Conservation (phyloP, 2,329 filamentous ascomycete genomes). For the Colletotrichum tropicale region DNA sequence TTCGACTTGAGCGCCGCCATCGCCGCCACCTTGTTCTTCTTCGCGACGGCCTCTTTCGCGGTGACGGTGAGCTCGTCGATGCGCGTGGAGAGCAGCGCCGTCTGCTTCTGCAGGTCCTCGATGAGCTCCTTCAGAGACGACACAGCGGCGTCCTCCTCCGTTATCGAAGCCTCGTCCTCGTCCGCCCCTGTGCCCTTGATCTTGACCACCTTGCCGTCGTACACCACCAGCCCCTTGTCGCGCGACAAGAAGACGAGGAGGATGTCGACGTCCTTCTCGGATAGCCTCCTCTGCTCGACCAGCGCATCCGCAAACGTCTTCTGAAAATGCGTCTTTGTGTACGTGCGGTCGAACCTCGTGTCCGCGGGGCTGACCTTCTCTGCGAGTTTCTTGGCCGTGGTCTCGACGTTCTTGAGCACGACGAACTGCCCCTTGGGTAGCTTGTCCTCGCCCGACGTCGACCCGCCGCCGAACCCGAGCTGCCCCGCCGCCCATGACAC, state of each 20-base stretch:
- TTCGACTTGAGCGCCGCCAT: slow-evolving; percentile 81
- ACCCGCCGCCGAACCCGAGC: slow-evolving; percentile 63
- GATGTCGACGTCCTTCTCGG: slow-evolving; percentile 69
- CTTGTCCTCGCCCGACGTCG: slow-evolving; percentile 51
- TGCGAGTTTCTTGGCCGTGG: slow-evolving; percentile 59
- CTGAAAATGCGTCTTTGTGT: slow-evolving; percentile 69
- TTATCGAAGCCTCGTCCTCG: slow-evolving; percentile 58
- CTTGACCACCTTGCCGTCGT: slow-evolving; percentile 74
- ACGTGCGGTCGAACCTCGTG: slow-evolving; percentile 68
- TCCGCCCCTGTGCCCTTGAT: slow-evolving; percentile 60
- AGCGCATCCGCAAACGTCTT: slow-evolving; percentile 60
- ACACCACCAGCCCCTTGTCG: slow-evolving; percentile 64
- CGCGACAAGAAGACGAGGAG: slow-evolving; percentile 73
- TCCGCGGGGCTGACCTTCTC: slow-evolving; percentile 38
- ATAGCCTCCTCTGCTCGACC: slow-evolving; percentile 53
- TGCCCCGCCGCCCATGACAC: slow-evolving; percentile 78
- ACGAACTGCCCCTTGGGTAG: slow-evolving; percentile 69
- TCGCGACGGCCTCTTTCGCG: slow-evolving; percentile 72
- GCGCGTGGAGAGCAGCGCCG: slow-evolving; percentile 68
- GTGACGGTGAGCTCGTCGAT: slow-evolving; percentile 67
- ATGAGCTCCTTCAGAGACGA: slow-evolving; percentile 84
- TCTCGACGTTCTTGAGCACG: slow-evolving; percentile 66
- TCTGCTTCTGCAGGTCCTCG: slow-evolving; percentile 74
- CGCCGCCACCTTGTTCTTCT: slow-evolving; percentile 77
- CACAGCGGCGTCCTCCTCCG: slow-evolving; percentile 80